Evolutionary conservation across 2,329 filamentous ascomycete species (phyloP), one percentile per base, ranked within the genome.

Genomic region (Elsinoe australis): DNA sequence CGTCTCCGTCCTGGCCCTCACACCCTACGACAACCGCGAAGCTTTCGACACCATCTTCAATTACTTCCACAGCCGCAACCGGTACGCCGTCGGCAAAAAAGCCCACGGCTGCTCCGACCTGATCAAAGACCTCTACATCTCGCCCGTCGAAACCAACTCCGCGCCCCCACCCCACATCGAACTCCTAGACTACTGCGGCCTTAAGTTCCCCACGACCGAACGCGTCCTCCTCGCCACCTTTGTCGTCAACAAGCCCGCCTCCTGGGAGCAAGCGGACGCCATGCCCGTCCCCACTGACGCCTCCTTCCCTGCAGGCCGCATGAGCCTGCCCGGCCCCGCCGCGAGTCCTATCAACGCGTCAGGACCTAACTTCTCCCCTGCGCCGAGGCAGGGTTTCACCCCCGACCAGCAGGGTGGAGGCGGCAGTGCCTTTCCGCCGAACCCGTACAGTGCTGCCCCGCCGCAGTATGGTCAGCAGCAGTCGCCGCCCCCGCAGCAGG

Each of bases 51-150:
- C 77, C 14, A 72, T 96, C n/a, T 86, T 89, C 58, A 77, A 88
- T 46, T 96, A 98, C 67, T 96, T 98, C 61, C 72, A 80, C 33
- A 75, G 75, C 44, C 86, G 90, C 60, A 78, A 85, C 54, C 78
- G 88, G 26, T 98, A 94, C 63, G 90, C 88, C 15, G 90, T 96
- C 1, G 76, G 95, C 5, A 82, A 82, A 10, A 85, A 90, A 60
- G 76, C 78, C 1, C 68, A 81, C 22, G 76, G 80, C 15, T 51
- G 53, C 36, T 50, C 46, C 10, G 58, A 61, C 35, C 83, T 87
- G 52, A 84, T 95, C 41, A 83, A 88, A 51, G 90, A 96, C 61
- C 86, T 89, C 1, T 96, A 96, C 63, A 76, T 96, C 24, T 83
- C 95, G 7, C 90, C 92, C 0, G 79, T 96, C 3, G 79, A 87